phyloP scores from a whole-genome alignment of 2,329 filamentous ascomycete species.

The Blastomyces gilchristii region DNA sequence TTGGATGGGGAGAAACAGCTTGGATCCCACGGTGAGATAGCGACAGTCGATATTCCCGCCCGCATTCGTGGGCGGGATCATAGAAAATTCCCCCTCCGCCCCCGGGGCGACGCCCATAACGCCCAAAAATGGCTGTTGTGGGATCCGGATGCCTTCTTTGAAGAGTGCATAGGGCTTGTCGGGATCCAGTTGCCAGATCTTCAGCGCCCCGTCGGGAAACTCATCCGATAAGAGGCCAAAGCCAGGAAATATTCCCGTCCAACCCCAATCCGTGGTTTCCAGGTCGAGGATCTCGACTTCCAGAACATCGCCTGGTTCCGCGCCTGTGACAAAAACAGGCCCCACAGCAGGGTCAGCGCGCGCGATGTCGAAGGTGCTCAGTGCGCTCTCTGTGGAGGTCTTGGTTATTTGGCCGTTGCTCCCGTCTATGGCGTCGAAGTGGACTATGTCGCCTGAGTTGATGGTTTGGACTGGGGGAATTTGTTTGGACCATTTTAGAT shows the following conservation, averaged over 20 bases:
- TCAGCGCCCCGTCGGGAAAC: conserved; percentile 36
- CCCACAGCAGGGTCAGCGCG: conserved; percentile 43
- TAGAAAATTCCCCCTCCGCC: conserved; percentile 37
- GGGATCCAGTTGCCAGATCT: conserved; percentile 41
- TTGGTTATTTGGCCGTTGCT: conserved; percentile 42
- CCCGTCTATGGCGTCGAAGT: conserved; percentile 43
- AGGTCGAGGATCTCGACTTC: conserved; percentile 43
- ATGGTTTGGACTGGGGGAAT: conserved; percentile 39
- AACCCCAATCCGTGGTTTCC: conserved; percentile 40
- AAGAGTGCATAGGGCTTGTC: conserved; percentile 36
- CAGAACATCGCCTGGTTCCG: conserved; percentile 43
- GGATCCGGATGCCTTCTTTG: conserved; percentile 40
- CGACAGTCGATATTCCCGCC: conserved; percentile 49
- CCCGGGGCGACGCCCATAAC: conserved; percentile 44
- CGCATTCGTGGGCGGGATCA: conserved; percentile 42
- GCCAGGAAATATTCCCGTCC: conserved; percentile 43
- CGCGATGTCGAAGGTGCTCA: conserved; percentile 34
- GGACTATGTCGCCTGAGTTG: conserved; percentile 39
- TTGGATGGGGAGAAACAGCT: conserved; percentile 42
- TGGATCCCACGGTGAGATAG: conserved; percentile 39
- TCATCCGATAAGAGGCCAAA: conserved; percentile 45
- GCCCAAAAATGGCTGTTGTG: conserved; percentile 44
- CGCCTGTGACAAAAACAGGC: conserved; percentile 41
- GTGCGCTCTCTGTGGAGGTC: conserved; percentile 32
- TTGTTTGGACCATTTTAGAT: conserved; percentile 42